Base-by-base conservation (phyloP, 1,284 basidiomycete species). In the Apiotrichum montevideense region DNA sequence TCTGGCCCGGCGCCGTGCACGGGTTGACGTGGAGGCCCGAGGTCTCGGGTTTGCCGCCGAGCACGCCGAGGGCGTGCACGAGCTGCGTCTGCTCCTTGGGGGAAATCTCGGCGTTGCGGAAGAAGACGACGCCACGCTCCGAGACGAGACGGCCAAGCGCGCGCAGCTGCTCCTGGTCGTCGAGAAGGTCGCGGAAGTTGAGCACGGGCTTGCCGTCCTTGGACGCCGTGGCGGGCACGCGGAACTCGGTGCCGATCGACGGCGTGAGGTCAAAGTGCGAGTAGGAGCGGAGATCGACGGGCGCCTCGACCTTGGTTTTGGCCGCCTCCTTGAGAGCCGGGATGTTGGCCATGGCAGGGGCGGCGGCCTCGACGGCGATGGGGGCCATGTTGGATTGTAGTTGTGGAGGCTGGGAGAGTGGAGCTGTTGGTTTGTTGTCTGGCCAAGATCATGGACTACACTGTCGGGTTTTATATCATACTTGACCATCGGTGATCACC, bases 41-140 rank as follows among this genome's bases (percentile, higher is more conserved):
- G 14, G 78, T 75, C 40, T 71, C 65, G 0, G 85, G 85, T 44
- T 83, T 82, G 35, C 84, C 84, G 3, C 81, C 74, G 1, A 84
- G 75, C 43, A 34, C 72, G 4, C 85, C 84, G 29, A 87, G 69
- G 29, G 78, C 74, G 34, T 76, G 68, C 6, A 73, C 79, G 42
- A 83, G 77, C 46, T 64, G 56, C 59, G 77, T 77, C 64, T 81
- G 78, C 52, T 81, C 72, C 3, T 73, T 10, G n/a, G 79, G 59
- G 6, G 71, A 74, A 52, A 82, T 57, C 49, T 80, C 77, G 59
- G 83, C 85, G 29, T 79, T 74, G 29, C 80, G 78, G 79, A 87
- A 85, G 74, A 86, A 85, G n/a, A 84, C 84, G 52, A 87, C 85
- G 15, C 84, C 84, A 34, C 85, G 83, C 54, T 84, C 80, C 4